Base-by-base conservation (phyloP, 202 grass and related monocot genomes). In the Tripidium arundinaceum region DNA sequence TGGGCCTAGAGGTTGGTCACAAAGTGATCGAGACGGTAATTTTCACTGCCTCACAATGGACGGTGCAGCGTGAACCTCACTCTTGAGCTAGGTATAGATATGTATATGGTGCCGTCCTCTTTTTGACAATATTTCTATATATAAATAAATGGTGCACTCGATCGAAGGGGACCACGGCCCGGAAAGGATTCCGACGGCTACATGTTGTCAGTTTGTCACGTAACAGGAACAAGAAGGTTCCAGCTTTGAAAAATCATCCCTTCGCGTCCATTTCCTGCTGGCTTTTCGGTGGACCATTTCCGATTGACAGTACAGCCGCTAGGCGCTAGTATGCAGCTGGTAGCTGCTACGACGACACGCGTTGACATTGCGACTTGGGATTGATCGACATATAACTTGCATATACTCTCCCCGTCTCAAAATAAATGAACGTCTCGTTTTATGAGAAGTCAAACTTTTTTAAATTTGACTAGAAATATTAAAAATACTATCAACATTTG, bases 301-400 rank as follows among this genome's bases (percentile, higher is more conserved):
- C n/a, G 15, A 66, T 2, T 47, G 37, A 67, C 66, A 15, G 10
- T 38, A 63, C n/a, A 2, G 33, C 63, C 2, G n/a, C 36, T 19
- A 19, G 15, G 46, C n/a, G 37, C 19, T 40, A 41, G n/a, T n/a
- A n/a, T n/a, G n/a, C 21, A 1, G 9, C 22, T 59, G 11, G 36
- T 18, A 70, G 39, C 21, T 65, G 46, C 63, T 31, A 41, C 15
- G 63, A 60, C 49, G 68, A 62, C 80, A 62, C 24, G 18, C 75
- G 81, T 80, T 88, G 69, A 88, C 75, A 59, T 61, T 36, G 11
- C 18, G n/a, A 25, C 47, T 40, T 25, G 15, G 5, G 31, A 33
- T 33, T 2, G 31, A 33, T 2, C 3, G 31, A 33, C 0, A 33
- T 4, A 33, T 2, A 2, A 4, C 31, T 33, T 33, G 4, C 31